A percentile compares a stretch with the other conserved stretches of the same genome.
Evolutionary conservation across 768 basidiomycete genomes (phyloP).

Genomic region (Imleria badia): DNA sequence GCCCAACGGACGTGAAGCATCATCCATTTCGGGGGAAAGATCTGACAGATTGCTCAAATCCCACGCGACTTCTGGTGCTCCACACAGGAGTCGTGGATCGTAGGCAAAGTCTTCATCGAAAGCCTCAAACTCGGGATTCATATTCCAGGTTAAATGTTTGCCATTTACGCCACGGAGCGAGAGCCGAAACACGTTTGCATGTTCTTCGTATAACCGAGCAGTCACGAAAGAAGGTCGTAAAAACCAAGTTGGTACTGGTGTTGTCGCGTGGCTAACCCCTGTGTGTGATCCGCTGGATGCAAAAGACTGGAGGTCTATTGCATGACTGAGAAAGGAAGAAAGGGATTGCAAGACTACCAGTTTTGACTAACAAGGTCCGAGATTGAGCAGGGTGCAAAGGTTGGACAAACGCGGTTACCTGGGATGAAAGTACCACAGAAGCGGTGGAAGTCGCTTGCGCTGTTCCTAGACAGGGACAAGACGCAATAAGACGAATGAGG

Average conservation of each 20-base stretch:
- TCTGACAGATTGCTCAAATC: conserved; percentile 35
- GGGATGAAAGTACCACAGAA: conserved; percentile 62
- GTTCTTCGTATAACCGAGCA: conserved; percentile 49
- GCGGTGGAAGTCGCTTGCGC: conserved; percentile 56
- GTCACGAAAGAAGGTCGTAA: conserved; percentile 58
- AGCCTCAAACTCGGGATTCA: conserved; percentile 23
- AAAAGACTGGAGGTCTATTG: conserved; percentile 32
- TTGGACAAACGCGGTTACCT: conserved; percentile 39
- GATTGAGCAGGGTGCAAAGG: not conserved
- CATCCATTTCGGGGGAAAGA: conserved; percentile 15
- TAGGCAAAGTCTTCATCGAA: conserved; percentile 33
- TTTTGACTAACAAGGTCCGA: conserved; percentile 56
- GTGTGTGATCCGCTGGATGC: conserved; percentile 14
- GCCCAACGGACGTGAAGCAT: conserved; percentile 12
- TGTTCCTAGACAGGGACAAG: conserved; percentile 18
- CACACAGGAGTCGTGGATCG: conserved; percentile 17
- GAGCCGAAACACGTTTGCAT: conserved; percentile 47
- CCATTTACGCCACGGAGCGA: conserved; percentile 3
- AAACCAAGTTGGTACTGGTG: conserved; percentile 57
- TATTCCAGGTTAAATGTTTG: conserved; percentile 27
- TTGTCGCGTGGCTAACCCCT: conserved; percentile 10
- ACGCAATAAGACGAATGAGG: not conserved
- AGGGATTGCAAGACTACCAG: conserved; percentile 74
- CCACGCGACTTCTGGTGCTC: conserved; percentile 27
- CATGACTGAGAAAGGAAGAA: conserved; percentile 59